Base-by-base conservation (phyloP, 768 basidiomycete species). In the Suillus subalutaceus region DNA sequence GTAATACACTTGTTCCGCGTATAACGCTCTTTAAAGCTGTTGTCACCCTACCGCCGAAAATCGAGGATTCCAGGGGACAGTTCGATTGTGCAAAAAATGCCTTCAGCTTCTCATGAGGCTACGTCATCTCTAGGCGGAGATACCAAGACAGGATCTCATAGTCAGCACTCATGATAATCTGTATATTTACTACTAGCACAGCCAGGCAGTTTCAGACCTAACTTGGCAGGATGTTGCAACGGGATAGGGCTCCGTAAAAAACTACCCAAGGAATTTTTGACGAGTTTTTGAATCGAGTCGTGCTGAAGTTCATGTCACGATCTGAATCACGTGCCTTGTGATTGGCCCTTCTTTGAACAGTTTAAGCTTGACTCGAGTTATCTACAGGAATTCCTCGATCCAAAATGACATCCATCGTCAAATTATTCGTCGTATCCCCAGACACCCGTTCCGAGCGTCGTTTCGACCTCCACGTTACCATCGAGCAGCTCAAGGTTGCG, bases 391-490 rank as follows among this genome's bases (percentile, higher is more conserved):
- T n/a, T 46, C 16, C 30, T 55, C 2, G 18, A 55, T 20, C 18
- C 16, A 55, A 23, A 16, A 84, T 84, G 83, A 80, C 82, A 37
- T 76, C 73, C 63, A 78, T 79, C 64, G 81, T 94, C 56, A 91
- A 86, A 63, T 79, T 97, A 53, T 95, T 88, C 70, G 89, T 99
- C 8, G 75, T 86, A 15, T 98, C 96, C 10, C 90, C 89, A 7
- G 94, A 97, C 73, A 97, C 96, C 2, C 90, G 87, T 69, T 94
- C 94, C 0, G 97, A 99, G 78, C 87, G 97, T 57, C 86, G 92
- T 0, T 87, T 94, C 67, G 92, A 96, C 71, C 85, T 88, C 32
- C 85, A 89, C 68, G 79, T 88, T 38, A 90, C 92, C 0, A 83
- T 98, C 59, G 83, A 83, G 43, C 86, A 92, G 71, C 88, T 98